Conservation (phyloP, 2,329 filamentous ascomycete genomes). For the Fusarium sterilihyphosum region DNA sequence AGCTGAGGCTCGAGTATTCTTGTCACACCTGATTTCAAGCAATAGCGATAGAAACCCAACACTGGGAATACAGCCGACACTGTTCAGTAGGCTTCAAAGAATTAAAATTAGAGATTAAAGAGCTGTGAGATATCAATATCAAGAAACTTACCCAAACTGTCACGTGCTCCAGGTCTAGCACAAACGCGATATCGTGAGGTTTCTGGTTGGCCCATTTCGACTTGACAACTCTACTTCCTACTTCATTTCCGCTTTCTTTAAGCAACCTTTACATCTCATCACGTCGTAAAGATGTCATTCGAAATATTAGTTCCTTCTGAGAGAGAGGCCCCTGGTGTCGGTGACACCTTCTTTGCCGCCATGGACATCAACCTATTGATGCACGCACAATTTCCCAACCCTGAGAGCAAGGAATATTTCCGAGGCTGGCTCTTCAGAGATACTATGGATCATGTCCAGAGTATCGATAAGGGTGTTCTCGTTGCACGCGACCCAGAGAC, state of each 20-base stretch:
- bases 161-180: slow-evolving; percentile 22
- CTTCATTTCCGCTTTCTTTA: not conserved
- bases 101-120: not conserved
- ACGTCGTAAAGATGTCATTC: slow-evolving; percentile 41
- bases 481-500: slow-evolving; percentile 47
- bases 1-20: not conserved
- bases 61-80: not conserved
- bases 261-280: not conserved
- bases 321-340: slow-evolving; percentile 38
- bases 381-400: slow-evolving; percentile 53
- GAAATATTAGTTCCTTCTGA: slow-evolving; percentile 41
- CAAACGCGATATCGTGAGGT: slow-evolving; percentile 13
- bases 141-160: not conserved
- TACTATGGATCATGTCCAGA: slow-evolving; percentile 43
- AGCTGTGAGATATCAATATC: not conserved
- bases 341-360: slow-evolving; percentile 50
- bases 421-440: slow-evolving; percentile 46
- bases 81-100: not conserved
- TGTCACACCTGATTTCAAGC: not conserved
- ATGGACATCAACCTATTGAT: slow-evolving; percentile 53
- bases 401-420: slow-evolving; percentile 44
- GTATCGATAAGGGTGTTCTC: slow-evolving; percentile 45
- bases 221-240: slow-evolving; percentile 1
- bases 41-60: not conserved
- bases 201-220: slow-evolving; percentile 27